phyloP scores from a whole-genome alignment of 1,139 yeast species.

The Magnusiomyces ingens region DNA sequence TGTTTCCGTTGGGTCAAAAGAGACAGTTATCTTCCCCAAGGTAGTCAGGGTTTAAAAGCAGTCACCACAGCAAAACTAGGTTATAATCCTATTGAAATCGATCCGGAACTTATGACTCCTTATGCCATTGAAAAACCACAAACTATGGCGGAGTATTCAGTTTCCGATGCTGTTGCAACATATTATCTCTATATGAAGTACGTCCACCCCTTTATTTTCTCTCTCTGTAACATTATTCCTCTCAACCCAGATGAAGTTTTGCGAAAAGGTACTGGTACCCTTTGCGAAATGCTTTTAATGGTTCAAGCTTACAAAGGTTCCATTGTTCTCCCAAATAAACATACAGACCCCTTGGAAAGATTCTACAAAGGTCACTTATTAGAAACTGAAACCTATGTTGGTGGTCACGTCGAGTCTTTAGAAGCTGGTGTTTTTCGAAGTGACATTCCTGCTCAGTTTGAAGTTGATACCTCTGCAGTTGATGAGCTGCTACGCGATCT shows the following conservation, averaged over 20 bases:
- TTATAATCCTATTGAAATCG: conserved; percentile 92
- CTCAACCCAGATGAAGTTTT: conserved; percentile 93
- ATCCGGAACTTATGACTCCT: conserved; percentile 97
- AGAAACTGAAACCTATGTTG: conserved; percentile 96
- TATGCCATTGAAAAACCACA: conserved; percentile 95
- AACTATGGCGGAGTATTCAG: conserved; percentile 88
- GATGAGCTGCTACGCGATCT: conserved; percentile 73
- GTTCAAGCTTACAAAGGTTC: conserved; percentile 84
- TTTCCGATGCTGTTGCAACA: conserved; percentile 98
- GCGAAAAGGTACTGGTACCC: conserved; percentile 96
- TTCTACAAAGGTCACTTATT: conserved; percentile 90
- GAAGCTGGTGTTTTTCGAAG: conserved; percentile 98
- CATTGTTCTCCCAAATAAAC: conserved; percentile 86
- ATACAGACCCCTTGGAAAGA: conserved; percentile 83
- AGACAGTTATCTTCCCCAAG: conserved; percentile 96
- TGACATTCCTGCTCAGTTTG: conserved; percentile 71
- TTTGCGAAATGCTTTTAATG: conserved; percentile 96
- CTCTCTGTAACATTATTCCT: conserved; percentile 92
- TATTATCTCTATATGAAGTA: conserved; percentile 93
- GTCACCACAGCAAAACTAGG: conserved; percentile 95
- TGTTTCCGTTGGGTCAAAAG: conserved; percentile 98
- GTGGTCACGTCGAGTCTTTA: conserved; percentile 96
- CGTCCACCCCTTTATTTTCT: conserved; percentile 95
- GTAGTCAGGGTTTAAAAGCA: conserved; percentile 96
- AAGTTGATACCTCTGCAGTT: conserved; percentile 71